These are phyloP conservation scores for Hanseniaspora thailandica DNA, from an alignment of 805 yeast genomes.

Conservation along the genomic window DNA sequence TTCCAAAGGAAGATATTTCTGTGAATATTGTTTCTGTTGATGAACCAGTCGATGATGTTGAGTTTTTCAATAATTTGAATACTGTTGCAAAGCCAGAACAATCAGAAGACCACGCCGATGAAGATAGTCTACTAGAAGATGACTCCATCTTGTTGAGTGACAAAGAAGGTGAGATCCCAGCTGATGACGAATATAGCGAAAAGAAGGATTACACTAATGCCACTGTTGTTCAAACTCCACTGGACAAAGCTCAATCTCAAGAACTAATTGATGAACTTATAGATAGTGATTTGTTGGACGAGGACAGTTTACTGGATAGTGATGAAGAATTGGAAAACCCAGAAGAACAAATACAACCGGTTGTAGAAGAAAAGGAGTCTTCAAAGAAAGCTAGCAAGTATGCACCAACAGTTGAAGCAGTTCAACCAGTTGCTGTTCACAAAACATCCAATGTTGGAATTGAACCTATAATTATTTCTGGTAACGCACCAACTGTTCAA, in stretches of 20 bases:
- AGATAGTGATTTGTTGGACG: constrained; percentile 36
- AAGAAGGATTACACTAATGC: not conserved
- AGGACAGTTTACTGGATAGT: constrained; percentile 25
- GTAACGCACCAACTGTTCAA: not conserved
- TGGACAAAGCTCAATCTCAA: constrained; percentile 34
- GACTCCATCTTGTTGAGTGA: constrained; percentile 1
- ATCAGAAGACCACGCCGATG: not conserved
- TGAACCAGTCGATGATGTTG: not conserved
- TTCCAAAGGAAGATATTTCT: not conserved
- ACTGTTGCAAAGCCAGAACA: not conserved
- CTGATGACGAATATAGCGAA: not conserved
- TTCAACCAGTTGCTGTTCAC: not conserved
- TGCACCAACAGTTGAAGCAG: not conserved
- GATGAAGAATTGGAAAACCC: constrained; percentile 21
- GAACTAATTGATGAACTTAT: constrained; percentile 22
- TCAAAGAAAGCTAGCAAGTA: constrained; percentile 4
- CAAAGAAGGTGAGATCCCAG: not conserved
- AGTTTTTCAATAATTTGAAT: not conserved
- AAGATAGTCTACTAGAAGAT: constrained; percentile 4
- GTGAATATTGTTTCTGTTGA: not conserved
- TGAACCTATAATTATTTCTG: not conserved
- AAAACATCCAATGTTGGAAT: not conserved
- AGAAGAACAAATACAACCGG: not conserved
- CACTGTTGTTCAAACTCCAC: constrained; percentile 16
- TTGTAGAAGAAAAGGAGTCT: not conserved